Evolutionary conservation across 169 alveolate genomes (phyloP).

Genomic region (Amoebophrya sp.): DNA sequence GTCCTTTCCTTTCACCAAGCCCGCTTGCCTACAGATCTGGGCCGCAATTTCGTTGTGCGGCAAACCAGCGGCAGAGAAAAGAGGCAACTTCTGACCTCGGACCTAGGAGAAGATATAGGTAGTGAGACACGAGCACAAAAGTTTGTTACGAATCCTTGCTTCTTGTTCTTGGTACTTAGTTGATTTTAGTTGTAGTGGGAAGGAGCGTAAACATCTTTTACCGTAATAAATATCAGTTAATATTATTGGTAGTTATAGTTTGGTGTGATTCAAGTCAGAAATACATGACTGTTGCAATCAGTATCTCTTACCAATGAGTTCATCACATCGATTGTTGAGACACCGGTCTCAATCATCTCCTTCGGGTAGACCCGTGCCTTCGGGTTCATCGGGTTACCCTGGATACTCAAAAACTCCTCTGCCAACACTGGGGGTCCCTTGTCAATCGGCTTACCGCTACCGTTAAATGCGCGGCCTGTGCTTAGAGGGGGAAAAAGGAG

Average conservation of each 20-base stretch:
- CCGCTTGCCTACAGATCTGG: conserved; percentile 98
- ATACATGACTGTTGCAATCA: too few species aligned
- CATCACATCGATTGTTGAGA: conserved; percentile 99
- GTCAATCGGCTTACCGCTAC: conserved; percentile 99
- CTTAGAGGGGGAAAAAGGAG: too few species aligned
- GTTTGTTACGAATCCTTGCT: too few species aligned
- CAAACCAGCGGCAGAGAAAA: conserved; percentile 99
- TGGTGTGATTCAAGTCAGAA: too few species aligned
- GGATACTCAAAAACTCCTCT: neutral
- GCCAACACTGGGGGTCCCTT: conserved; percentile 78
- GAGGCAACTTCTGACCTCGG: conserved; percentile 99
- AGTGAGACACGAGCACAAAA: too few species aligned
- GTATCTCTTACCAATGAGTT: conserved; percentile 96
- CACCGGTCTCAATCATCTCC: conserved; percentile 95
- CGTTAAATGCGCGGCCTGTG: conserved; percentile 96
- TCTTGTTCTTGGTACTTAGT: too few species aligned
- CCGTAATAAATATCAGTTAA: too few species aligned
- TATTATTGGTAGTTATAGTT: too few species aligned
- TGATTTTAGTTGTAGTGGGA: too few species aligned
- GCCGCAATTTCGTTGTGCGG: conserved; percentile 99
- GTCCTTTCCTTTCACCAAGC: conserved; percentile 93
- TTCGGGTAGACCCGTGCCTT: conserved; percentile 51
- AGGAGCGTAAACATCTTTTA: too few species aligned
- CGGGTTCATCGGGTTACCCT: conserved; percentile 49
- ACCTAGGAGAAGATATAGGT: neutral